Conservation (phyloP, 768 basidiomycete genomes). For the Cubamyces lactineus region DNA sequence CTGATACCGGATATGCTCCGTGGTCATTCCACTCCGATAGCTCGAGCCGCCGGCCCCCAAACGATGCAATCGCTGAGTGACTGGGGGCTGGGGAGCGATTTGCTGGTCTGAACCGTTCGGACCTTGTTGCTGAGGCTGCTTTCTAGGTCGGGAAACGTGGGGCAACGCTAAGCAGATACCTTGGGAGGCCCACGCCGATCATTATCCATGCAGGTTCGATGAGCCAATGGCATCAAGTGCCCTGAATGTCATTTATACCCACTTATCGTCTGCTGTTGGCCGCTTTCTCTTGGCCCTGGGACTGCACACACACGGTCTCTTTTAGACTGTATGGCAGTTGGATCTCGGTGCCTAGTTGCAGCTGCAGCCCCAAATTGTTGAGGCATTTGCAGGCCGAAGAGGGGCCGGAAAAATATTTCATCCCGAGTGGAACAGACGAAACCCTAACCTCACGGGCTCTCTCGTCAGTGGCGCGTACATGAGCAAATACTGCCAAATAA, state of each 20-base stretch:
- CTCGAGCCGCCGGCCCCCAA: not conserved
- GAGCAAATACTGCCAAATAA: conserved; percentile 25
- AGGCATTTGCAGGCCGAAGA: not conserved
- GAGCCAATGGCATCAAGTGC: conserved; percentile 12
- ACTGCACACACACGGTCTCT: not conserved
- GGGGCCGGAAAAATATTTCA: conserved; percentile 7
- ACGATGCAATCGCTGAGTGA: not conserved
- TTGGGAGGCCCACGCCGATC: not conserved
- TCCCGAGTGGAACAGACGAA: conserved; percentile 2
- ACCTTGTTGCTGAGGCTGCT: not conserved
- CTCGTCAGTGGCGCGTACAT: conserved; percentile 21
- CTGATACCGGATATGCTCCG: conserved; percentile 27
- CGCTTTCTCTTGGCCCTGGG: not conserved
- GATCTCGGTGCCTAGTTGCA: not conserved
- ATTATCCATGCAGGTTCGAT: not conserved
- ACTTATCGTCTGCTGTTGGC: conserved; percentile 3
- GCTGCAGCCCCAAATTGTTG: not conserved
- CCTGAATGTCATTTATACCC: conserved; percentile 4
- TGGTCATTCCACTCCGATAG: conserved; percentile 18
- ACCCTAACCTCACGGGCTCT: conserved; percentile 3
- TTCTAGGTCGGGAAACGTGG: not conserved
- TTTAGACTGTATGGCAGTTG: not conserved
- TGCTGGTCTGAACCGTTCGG: conserved; percentile 6
- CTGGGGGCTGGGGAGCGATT: not conserved
- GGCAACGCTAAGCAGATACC: not conserved